These are phyloP conservation scores for Telopea speciosissima DNA, from an alignment of 177 flowering plant species.

Conservation along the genomic window DNA sequence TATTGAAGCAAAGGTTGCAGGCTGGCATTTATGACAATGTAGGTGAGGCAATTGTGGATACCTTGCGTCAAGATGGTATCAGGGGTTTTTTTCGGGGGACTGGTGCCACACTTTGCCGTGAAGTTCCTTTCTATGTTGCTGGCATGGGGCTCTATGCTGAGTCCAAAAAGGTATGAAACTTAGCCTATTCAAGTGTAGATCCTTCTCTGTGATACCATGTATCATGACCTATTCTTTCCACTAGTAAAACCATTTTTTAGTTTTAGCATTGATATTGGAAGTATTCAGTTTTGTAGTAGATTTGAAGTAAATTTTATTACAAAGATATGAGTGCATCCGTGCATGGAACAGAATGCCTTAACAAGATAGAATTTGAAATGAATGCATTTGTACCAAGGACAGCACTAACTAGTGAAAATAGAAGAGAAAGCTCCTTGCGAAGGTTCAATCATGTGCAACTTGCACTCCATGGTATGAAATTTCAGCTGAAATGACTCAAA, in stretches of 20 bases:
- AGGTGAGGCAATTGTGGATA: neutral
- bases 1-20: constrained; percentile 1
- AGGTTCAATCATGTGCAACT: too few relatives aligned
- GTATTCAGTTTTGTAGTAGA: neutral
- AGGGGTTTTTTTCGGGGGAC: constrained; percentile 2
- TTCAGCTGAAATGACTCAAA: too few relatives aligned
- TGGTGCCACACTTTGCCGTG: constrained; percentile 2
- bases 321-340: too few relatives aligned
- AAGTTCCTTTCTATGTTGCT: constrained; percentile 78
- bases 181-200: neutral
- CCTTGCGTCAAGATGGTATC: neutral
- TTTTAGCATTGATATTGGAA: too few relatives aligned
- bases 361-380: too few relatives aligned
- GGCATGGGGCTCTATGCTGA: constrained; percentile 99
- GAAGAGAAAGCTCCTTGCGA: too few relatives aligned
- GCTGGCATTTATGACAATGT: neutral
- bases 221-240: neutral
- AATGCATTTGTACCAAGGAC: too few relatives aligned
- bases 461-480: too few relatives aligned
- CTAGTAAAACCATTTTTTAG: neutral
- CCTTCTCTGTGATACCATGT: neutral
- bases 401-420: too few relatives aligned
- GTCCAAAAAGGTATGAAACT: constrained; percentile 72
- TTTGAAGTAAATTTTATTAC: too few relatives aligned
- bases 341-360: too few relatives aligned